Evolutionary conservation across 2,329 filamentous ascomycete species (phyloP), one percentile per base, ranked within the genome.

Genomic region (Nothophaeocryptopus gaeumannii): DNA sequence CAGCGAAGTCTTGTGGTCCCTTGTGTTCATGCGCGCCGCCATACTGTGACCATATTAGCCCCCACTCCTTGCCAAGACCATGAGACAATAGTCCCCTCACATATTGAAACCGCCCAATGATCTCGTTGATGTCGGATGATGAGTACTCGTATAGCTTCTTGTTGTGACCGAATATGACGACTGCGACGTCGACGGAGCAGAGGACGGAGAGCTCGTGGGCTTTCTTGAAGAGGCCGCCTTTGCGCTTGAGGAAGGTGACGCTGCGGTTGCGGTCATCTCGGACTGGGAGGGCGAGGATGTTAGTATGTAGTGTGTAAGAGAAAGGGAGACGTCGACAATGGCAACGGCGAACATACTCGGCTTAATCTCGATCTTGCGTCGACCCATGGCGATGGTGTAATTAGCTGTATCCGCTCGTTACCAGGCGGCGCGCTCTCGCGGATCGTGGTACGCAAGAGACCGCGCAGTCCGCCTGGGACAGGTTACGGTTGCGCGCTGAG

Each of bases 291-390:
- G 30, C 2, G 10, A 16, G 15, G 9, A 33, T 39, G 45, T 53
- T 32, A 55, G 41, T 29, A 33, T 33, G 16, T 32, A 45, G 12
- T n/a, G 15, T 30, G 37, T 44, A 13, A 43, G 16, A 32, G 33
- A 31, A 14, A 15, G 31, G 20, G 38, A 31, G 32, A 42, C 20
- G 44, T 20, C 34, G 35, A 31, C n/a, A 20, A 16, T 30, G 13
- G 44, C 34, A 46, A 34, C 26, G 39, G 38, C 15, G 34, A 12
- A 53, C 59, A 29, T 50, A 65, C 62, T 58, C 36, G 54, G 89
- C 76, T 96, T 96, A 79, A 99, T 97, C 78, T 97, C 93, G 70
- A 99, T 99, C 83, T 99, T 99, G 81, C 93, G 85, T 73, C 93
- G 86, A 72, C 93, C 93, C 93, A 99, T 99, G 46, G 56, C 74